Evolutionary conservation across 441 rosid genomes (phyloP).

Genomic region (Macaranga tanarius): DNA sequence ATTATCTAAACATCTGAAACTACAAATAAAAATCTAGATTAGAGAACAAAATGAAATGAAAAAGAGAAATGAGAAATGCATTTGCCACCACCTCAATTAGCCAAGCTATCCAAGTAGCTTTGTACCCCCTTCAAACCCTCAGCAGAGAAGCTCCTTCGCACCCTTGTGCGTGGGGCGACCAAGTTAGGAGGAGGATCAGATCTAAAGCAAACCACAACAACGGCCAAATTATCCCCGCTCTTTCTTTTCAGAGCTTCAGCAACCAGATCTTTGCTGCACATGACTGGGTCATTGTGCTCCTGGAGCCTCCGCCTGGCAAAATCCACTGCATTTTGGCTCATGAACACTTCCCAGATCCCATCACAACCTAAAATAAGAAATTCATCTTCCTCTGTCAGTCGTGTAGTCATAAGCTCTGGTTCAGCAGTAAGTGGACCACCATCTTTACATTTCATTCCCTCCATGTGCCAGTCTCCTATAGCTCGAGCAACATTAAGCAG

Average conservation of each 20-base stretch:
- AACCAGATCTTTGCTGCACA: conserved; percentile 71
- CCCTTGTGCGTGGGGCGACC: conserved; percentile 67
- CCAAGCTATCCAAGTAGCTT: conserved; percentile 59
- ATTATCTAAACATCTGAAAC: conserved; percentile 28
- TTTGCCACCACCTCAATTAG: conserved; percentile 35
- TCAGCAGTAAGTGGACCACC: conserved; percentile 86
- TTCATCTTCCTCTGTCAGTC: conserved; percentile 69
- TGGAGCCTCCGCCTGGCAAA: conserved; percentile 83
- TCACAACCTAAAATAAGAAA: conserved; percentile 84
- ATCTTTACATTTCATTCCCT: conserved; percentile 60
- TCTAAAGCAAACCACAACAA: conserved; percentile 72
- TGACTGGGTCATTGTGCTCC: conserved; percentile 73
- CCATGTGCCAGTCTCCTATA: conserved; percentile 83
- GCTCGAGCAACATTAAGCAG: conserved; percentile 81
- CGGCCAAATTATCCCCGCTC: conserved; percentile 77
- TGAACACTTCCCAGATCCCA: conserved; percentile 88
- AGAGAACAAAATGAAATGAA: not conserved
- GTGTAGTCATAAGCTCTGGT: conserved; percentile 63
- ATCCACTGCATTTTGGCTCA: conserved; percentile 86
- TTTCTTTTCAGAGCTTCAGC: conserved; percentile 85
- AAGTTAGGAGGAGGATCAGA: conserved; percentile 63
- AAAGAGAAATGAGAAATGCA: conserved; percentile 13
- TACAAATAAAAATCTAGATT: conserved; percentile 12
- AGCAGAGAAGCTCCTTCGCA: conserved; percentile 69
- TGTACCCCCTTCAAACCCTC: conserved; percentile 71